Evolutionary conservation across 2,329 filamentous ascomycete genomes (phyloP).

Genomic region (Ramularia collo-cygni): DNA sequence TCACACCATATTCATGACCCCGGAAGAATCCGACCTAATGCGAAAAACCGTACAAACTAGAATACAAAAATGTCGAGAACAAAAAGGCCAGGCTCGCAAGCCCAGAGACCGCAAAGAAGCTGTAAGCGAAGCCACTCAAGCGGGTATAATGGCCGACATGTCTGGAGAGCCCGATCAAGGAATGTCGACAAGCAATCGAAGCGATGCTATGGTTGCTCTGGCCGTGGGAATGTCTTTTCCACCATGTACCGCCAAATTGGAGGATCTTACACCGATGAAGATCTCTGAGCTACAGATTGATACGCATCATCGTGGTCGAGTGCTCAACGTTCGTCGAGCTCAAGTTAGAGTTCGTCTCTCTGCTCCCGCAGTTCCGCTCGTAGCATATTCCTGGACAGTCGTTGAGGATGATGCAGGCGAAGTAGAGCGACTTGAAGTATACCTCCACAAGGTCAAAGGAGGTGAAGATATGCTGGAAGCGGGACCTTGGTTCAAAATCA

Average conservation of each 20-base stretch:
- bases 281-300: slow-evolving; percentile 13
- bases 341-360: no score
- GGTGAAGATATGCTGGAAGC: slow-evolving; percentile 31
- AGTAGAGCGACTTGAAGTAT: slow-evolving; percentile 20
- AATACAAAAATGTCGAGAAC: slow-evolving; percentile 8
- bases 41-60: slow-evolving; percentile 7
- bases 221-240: slow-evolving; percentile 6
- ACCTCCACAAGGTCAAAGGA: slow-evolving; percentile 28
- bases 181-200: slow-evolving; percentile 3
- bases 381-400: slow-evolving; percentile 22
- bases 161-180: slow-evolving; percentile 5
- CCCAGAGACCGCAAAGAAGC: slow-evolving; percentile 6
- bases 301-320: slow-evolving; percentile 16
- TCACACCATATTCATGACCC: background rate
- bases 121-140: slow-evolving; percentile 6
- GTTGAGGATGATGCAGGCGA: slow-evolving; percentile 25
- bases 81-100: slow-evolving; percentile 4
- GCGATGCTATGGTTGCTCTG: slow-evolving; percentile 6
- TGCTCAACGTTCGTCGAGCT: slow-evolving; percentile 17
- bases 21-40: slow-evolving; percentile 6
- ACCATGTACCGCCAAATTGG: slow-evolving; percentile 1
- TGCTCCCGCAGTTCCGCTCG: slow-evolving; percentile 15
- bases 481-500: slow-evolving; percentile 18
- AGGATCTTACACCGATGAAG: slow-evolving; percentile 3
- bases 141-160: slow-evolving; percentile 13